Base-by-base conservation (phyloP, 805 yeast species). In the Vanderwaltozyma yarrowii region DNA sequence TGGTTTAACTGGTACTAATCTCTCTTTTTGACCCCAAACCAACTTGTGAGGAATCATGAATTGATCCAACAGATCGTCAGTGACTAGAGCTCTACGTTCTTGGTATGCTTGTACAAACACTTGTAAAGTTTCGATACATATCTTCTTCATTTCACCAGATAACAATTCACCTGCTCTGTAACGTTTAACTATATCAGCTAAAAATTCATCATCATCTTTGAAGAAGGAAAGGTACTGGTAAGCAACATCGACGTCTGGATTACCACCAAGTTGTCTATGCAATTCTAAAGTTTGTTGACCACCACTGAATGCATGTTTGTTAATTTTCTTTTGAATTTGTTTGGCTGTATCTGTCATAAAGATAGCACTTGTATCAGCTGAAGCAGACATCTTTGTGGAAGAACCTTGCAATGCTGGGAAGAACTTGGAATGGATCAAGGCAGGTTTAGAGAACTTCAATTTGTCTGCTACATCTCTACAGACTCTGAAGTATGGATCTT, bases 341-440 rank as follows among this genome's bases (percentile, higher is more conserved):
- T 84, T 85, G 35, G 94, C 76, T 2, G 96, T 84, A 61, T 92
- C 98, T 41, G 87, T 88, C 92, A 92, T 81, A 67, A 80, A 92
- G 48, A 92, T 87, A 6, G 98, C 92, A 29, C 89, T 74, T 40
- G 84, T 79, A 45, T 83, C 86, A 60, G 83, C 92, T 11, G 92
- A 79, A 4, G 98, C 97, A 44, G 94, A 81, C 98, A 92, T 92
- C 67, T 92, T 92, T 29, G 96, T 83, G 13, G 87, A 73, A 4
- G 97, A 80, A 38, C 98, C 98, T 69, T 92, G 97, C 50, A 89
- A 67, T 38, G 98, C 97, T 32, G 98, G 98, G 82, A 92, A 92
- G 64, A 92, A 92, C 62, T 84, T 81, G 38, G 98, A 79, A 64
- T 92, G 97, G 46, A 92, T 70, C 58, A 92, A 73, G 9, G 96